Evolutionary conservation across 257 asterid species (phyloP).

Genomic region (Asclepias syriaca): DNA sequence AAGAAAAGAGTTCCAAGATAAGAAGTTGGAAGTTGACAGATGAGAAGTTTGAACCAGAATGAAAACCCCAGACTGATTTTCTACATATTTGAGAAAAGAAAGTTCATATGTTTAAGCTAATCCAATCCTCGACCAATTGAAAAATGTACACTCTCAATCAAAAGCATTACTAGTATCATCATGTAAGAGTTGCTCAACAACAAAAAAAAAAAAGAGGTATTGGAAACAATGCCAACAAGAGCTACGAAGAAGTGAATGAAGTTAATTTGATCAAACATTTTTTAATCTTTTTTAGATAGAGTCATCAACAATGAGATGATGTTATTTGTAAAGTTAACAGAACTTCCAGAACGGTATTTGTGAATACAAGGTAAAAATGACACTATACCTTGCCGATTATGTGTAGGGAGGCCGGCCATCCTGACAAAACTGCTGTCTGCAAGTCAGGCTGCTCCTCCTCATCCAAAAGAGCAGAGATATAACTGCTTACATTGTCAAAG

Average conservation of each 20-base stretch:
- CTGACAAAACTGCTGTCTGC: slow-evolving; percentile 60
- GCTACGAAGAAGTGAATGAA: not conserved
- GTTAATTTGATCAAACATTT: not conserved
- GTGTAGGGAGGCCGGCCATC: slow-evolving; percentile 97
- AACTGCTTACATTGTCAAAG: slow-evolving; percentile 40
- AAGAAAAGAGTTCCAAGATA: not conserved
- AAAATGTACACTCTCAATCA: not conserved
- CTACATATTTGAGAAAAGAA: not conserved
- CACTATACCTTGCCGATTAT: slow-evolving; percentile 84
- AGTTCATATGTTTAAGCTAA: not conserved
- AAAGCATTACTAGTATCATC: not conserved
- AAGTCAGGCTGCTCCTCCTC: slow-evolving; percentile 57
- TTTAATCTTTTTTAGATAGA: not conserved
- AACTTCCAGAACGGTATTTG: not conserved
- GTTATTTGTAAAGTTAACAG: not conserved
- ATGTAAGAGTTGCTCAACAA: not conserved
- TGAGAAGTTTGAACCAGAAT: not conserved
- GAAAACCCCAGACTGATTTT: not conserved
- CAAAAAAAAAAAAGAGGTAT: not conserved
- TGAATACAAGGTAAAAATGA: not conserved
- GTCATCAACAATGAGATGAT: not conserved
- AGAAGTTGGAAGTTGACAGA: not conserved
- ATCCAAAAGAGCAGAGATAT: slow-evolving; percentile 80
- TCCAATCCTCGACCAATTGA: not conserved
- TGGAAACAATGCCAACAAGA: not conserved